phyloP scores from a whole-genome alignment of 176 grass and related monocot genomes.

The Triticum urartu region DNA sequence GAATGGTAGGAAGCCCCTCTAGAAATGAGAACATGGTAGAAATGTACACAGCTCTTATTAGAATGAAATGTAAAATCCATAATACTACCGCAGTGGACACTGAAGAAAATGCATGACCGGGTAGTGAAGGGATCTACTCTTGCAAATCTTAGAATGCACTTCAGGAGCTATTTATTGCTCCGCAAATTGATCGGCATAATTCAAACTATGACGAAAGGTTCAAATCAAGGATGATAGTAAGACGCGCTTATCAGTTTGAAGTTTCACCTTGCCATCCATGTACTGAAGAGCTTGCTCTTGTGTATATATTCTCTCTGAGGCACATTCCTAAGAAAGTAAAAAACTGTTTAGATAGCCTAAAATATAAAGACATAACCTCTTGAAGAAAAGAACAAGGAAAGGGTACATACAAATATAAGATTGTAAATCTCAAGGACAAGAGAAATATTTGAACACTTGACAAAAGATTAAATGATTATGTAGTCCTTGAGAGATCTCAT shows the following conservation, averaged over 20 bases:
- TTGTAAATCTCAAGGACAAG: not conserved
- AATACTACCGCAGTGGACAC: not conserved
- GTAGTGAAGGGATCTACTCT: constrained; percentile 5
- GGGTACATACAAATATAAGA: not conserved
- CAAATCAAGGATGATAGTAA: not conserved
- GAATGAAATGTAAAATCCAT: not conserved
- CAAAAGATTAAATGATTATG: constrained; percentile 2
- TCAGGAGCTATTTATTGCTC: not conserved
- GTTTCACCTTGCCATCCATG: constrained; percentile 77
- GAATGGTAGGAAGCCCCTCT: not conserved
- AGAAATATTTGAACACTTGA: not conserved
- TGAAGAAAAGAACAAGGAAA: not conserved
- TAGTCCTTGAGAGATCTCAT: not conserved
- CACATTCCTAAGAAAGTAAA: constrained; percentile 70
- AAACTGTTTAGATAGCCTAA: not conserved
- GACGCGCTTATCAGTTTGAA: not conserved
- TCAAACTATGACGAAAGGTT: not conserved
- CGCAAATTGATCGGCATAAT: not conserved
- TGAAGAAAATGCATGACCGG: not conserved
- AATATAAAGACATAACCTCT: not conserved
- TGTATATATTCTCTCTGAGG: constrained; percentile 83
- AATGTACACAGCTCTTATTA: not conserved
- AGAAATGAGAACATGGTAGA: not conserved
- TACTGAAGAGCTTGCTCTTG: constrained; percentile 69
- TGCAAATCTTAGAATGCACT: constrained; percentile 14